Conservation (phyloP, 106 monocot species). For the Apostasia shenzhenica region DNA sequence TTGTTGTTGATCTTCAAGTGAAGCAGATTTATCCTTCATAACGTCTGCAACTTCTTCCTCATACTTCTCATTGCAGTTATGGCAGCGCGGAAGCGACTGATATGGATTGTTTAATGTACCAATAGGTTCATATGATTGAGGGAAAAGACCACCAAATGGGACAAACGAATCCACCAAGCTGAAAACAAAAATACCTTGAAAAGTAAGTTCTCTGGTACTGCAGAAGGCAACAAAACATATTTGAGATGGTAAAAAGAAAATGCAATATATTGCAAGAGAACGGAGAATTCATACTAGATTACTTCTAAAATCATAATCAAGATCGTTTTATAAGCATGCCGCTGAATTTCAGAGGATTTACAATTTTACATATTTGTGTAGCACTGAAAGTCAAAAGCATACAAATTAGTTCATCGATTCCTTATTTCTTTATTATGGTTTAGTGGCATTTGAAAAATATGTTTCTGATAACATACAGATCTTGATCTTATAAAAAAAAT, state of each 20-base stretch:
- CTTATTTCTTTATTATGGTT: too few relatives aligned
- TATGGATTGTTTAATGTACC: slow-evolving; percentile 24
- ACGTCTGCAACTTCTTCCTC: slow-evolving; percentile 59
- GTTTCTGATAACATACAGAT: too few relatives aligned
- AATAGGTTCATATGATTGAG: slow-evolving; percentile 27
- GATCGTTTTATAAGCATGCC: background rate
- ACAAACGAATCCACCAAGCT: slow-evolving; percentile 57
- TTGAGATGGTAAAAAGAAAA: background rate
- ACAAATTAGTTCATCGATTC: too few relatives aligned
- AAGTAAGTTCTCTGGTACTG: background rate
- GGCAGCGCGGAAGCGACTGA: slow-evolving; percentile 31
- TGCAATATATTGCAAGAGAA: background rate
- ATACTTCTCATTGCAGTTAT: slow-evolving; percentile 49
- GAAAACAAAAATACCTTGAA: background rate
- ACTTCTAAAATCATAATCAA: background rate
- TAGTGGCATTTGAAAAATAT: too few relatives aligned
- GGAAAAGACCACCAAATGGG: slow-evolving; percentile 61
- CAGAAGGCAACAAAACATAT: background rate
- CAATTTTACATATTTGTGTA: too few relatives aligned
- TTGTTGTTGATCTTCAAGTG: slow-evolving; percentile 18
- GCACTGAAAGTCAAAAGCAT: too few relatives aligned
- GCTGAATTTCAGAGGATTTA: too few relatives aligned
- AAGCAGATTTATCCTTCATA: slow-evolving; percentile 30
- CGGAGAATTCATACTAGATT: background rate
- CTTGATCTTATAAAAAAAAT: too few relatives aligned